A percentile compares a stretch with the other conserved stretches of the same genome.
phyloP scores from a whole-genome alignment of 352 stramenopile genomes.

The Hyaloperonospora brassicae region DNA sequence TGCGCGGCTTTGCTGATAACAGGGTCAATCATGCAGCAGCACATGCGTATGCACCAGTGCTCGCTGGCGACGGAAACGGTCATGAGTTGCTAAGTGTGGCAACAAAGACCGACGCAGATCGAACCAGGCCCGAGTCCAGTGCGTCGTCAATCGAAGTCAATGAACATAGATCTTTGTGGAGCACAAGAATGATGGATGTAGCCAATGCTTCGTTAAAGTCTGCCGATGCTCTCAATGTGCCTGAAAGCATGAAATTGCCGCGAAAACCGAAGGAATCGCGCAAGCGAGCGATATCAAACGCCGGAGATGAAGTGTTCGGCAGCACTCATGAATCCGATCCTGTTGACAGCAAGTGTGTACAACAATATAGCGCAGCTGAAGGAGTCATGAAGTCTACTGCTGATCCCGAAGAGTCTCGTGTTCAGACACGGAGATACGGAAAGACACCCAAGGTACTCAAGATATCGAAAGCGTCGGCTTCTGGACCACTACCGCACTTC shows the following conservation, averaged over 20 bases:
- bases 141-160: no score
- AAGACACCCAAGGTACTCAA: conserved; percentile 22
- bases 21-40: conserved; percentile 29
- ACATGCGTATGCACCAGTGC: conserved; percentile 14
- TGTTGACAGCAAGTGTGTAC: neutral
- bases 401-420: neutral
- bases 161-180: neutral
- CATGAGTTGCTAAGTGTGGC: neutral
- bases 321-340: conserved; percentile 2
- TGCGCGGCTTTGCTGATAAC: conserved; percentile 36
- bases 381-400: neutral
- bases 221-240: neutral
- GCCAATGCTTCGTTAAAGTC: neutral
- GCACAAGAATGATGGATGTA: neutral
- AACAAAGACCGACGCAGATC: neutral
- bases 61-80: neutral
- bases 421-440: conserved; percentile 16
- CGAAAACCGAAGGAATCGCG: conserved; percentile 1
- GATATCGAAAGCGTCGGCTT: conserved; percentile 5
- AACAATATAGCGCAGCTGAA: neutral
- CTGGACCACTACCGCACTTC: conserved; percentile 9
- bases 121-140: neutral
- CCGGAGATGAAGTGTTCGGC: conserved; percentile 4
- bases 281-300: conserved; percentile 1
- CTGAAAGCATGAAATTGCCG: conserved; percentile 1